A percentile compares a stretch with the other conserved stretches of the same genome.
These are phyloP conservation scores for Nannochloropsis oceanica DNA, from an alignment of 108 stramenopile species.

Conservation along the genomic window DNA sequence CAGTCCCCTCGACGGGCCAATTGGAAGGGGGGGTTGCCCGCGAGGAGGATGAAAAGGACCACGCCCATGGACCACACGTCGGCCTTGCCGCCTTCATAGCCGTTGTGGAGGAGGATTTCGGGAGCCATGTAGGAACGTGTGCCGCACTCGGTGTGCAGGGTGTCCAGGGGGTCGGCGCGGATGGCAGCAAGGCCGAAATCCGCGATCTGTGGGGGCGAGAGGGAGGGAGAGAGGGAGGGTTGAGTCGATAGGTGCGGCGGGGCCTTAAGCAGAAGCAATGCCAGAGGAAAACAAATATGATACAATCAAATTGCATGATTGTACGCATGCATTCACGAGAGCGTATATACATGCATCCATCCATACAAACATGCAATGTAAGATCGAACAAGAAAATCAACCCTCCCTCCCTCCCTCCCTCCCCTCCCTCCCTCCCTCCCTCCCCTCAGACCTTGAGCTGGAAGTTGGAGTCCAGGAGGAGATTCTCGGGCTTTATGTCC, in stretches of 20 bases:
- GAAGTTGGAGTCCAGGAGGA: constrained; percentile 27
- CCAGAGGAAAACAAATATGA: not conserved
- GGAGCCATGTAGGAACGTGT: constrained; percentile 45
- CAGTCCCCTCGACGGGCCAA: constrained; percentile 32
- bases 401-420: not conserved
- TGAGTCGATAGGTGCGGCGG: not conserved
- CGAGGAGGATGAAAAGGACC: constrained; percentile 43
- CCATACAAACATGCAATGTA: too few relatives aligned
- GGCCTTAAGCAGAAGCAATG: not conserved
- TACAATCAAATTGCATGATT: not conserved
- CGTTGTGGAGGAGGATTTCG: constrained; percentile 10
- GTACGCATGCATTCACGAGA: too few relatives aligned
- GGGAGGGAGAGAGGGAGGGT: not conserved
- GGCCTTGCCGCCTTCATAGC: constrained; percentile 29
- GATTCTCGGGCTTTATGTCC: constrained; percentile 37
- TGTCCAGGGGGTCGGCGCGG: constrained; percentile 3
- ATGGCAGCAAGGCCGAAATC: constrained; percentile 42
- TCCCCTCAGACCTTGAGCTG: constrained; percentile 14
- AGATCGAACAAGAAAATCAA: not conserved
- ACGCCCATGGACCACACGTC: constrained; percentile 47
- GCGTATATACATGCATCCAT: too few relatives aligned
- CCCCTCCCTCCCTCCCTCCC: not conserved
- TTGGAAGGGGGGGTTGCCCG: constrained; percentile 45
- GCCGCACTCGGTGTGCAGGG: constrained; percentile 35
- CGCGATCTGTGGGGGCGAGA: constrained; percentile 10